Conservation (phyloP, 805 yeast genomes). For the Dipodascus albidus region DNA sequence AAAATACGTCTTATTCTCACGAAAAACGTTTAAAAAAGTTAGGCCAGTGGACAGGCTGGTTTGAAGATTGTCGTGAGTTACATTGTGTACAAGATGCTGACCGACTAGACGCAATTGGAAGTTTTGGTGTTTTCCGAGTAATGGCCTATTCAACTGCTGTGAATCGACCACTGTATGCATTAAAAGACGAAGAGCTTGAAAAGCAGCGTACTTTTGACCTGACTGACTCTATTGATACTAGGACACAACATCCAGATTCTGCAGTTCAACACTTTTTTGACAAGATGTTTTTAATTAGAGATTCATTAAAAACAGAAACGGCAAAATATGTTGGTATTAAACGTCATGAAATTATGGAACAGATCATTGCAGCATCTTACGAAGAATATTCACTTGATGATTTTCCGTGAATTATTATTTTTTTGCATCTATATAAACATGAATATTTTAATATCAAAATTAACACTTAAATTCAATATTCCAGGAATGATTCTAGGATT, state of each 20-base stretch:
- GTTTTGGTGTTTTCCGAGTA: slow-evolving; percentile 26
- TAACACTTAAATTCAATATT: too few relatives aligned
- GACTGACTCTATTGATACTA: not conserved
- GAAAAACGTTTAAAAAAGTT: slow-evolving; percentile 18
- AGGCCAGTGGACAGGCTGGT: slow-evolving; percentile 23
- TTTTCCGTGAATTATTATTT: not conserved
- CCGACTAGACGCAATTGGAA: slow-evolving; percentile 29
- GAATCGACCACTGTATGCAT: slow-evolving; percentile 17
- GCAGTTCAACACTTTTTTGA: slow-evolving; percentile 22
- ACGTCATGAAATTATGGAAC: slow-evolving; percentile 18
- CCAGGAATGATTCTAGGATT: too few relatives aligned
- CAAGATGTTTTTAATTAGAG: slow-evolving; percentile 21
- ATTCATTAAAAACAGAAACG: slow-evolving; percentile 20
- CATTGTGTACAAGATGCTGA: slow-evolving; percentile 31
- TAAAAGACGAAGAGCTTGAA: slow-evolving; percentile 8
- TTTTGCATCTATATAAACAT: not conserved
- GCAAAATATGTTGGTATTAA: slow-evolving; percentile 14
- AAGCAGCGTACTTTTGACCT: not conserved
- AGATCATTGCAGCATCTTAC: slow-evolving; percentile 11
- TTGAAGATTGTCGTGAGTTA: slow-evolving; percentile 20
- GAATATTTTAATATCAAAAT: too few relatives aligned
- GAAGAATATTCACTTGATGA: slow-evolving; percentile 9
- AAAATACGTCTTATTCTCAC: slow-evolving; percentile 18
- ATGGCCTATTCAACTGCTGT: slow-evolving; percentile 24
- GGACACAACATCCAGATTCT: not conserved